phyloP scores from a whole-genome alignment of 192 early-diverging fungal genomes.

The Allomyces macrogynus region DNA sequence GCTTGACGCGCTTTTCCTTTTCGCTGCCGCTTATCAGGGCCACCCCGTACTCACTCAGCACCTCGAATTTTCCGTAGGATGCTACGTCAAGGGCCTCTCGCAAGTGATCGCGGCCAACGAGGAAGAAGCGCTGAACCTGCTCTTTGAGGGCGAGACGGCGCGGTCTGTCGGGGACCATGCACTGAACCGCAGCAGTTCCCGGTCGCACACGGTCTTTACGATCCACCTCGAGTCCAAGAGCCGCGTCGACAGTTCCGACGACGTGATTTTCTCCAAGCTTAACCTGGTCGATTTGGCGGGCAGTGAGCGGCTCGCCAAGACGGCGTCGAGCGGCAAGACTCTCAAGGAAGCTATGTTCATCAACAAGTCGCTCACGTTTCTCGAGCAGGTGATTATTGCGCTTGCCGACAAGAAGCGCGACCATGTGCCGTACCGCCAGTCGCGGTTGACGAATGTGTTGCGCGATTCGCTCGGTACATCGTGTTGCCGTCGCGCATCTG shows the following conservation, averaged over 20 bases:
- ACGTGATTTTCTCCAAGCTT: constrained; percentile 31
- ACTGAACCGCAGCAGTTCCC: constrained; percentile 19
- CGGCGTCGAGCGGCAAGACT: constrained; percentile 29
- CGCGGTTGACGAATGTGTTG: constrained; percentile 36
- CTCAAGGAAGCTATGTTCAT: constrained; percentile 45
- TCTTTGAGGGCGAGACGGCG: constrained; percentile 45
- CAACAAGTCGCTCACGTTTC: constrained; percentile 37
- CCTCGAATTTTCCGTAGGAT: constrained; percentile 6
- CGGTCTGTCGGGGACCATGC: constrained; percentile 38
- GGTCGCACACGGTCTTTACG: constrained; percentile 45
- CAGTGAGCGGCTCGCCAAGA: constrained; percentile 36
- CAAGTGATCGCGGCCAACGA: constrained; percentile 29
- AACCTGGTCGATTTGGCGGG: constrained; percentile 42
- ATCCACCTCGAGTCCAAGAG: constrained; percentile 34
- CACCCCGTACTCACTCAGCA: too few relatives aligned
- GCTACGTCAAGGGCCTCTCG: constrained; percentile 32
- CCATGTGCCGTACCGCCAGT: constrained; percentile 42
- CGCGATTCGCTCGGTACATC: constrained; percentile 40
- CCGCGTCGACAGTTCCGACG: constrained; percentile 32
- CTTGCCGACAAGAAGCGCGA: constrained; percentile 37
- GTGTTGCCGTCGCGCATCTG: too few relatives aligned
- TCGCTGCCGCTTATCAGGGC: too few relatives aligned
- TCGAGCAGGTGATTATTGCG: constrained; percentile 44
- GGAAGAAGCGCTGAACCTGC: constrained; percentile 35
- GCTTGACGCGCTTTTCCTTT: too few relatives aligned